Evolutionary conservation across 2,329 filamentous ascomycete genomes (phyloP).

Genomic region (Aspergillus sojae): DNA sequence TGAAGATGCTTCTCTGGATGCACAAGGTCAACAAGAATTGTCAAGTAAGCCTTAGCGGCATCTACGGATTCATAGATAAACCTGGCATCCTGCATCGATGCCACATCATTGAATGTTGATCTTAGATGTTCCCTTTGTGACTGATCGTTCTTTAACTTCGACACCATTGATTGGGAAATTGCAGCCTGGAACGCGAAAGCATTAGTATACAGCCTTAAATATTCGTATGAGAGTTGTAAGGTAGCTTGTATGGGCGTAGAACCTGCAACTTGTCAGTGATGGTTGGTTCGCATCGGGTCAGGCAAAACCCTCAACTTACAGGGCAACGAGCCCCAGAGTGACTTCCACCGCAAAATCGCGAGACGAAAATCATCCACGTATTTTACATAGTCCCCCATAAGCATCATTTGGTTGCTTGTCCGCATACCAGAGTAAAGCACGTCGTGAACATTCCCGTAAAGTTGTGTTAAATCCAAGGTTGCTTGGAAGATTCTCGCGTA

Average conservation of each 20-base stretch:
- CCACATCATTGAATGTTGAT: constrained; percentile 56
- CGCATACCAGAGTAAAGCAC: constrained; percentile 72
- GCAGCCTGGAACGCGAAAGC: constrained; percentile 77
- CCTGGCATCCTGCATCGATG: constrained; percentile 63
- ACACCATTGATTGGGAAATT: constrained; percentile 54
- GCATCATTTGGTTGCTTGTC: constrained; percentile 69
- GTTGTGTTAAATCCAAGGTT: constrained; percentile 69
- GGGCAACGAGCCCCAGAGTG: constrained; percentile 66
- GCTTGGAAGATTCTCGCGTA: constrained; percentile 71
- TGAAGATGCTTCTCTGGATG: constrained; percentile 62
- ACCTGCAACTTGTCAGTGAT: constrained; percentile 43
- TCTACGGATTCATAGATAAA: constrained; percentile 70
- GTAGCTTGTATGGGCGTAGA: constrained; percentile 68
- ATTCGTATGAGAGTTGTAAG: constrained; percentile 71
- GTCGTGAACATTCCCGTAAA: constrained; percentile 75
- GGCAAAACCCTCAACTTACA: constrained; percentile 47
- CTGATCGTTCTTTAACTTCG: constrained; percentile 38
- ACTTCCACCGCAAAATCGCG: constrained; percentile 71
- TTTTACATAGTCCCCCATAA: constrained; percentile 72
- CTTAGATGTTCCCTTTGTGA: constrained; percentile 44
- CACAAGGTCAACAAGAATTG: constrained; percentile 61
- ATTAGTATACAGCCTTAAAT: constrained; percentile 72
- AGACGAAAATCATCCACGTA: constrained; percentile 74
- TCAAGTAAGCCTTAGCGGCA: constrained; percentile 64
- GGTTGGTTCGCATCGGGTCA: neutral